These are phyloP conservation scores for Jimgerdemannia flammicorona DNA, from an alignment of 192 early-diverging fungal species.

Conservation along the genomic window DNA sequence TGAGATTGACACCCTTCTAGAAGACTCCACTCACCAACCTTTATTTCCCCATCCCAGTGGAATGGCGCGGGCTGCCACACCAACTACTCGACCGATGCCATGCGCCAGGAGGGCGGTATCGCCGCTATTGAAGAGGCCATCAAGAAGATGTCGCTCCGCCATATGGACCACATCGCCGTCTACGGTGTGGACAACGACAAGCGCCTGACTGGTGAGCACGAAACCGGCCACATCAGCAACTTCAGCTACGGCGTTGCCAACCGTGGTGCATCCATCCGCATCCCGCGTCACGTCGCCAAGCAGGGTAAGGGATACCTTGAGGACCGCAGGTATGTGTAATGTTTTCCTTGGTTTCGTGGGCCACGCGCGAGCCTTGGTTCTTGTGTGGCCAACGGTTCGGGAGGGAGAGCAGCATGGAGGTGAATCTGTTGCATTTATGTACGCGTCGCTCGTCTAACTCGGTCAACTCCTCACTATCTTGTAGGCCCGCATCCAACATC, in stretches of 20 bases:
- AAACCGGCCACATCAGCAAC: slow-evolving; percentile 48
- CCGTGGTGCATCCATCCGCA: slow-evolving; percentile 55
- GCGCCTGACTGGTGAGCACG: slow-evolving; percentile 47
- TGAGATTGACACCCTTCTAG: background rate
- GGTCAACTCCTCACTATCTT: background rate
- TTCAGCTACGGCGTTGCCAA: slow-evolving; percentile 51
- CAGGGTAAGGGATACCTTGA: slow-evolving; percentile 55
- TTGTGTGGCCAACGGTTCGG: too few species aligned
- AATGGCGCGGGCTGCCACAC: slow-evolving; percentile 59
- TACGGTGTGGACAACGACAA: slow-evolving; percentile 57
- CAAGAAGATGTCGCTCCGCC: slow-evolving; percentile 39
- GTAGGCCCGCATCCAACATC: slow-evolving; percentile 51
- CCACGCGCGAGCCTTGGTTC: too few species aligned
- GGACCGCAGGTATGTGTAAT: slow-evolving; percentile 23
- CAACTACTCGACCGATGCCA: slow-evolving; percentile 46
- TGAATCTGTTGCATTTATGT: too few species aligned
- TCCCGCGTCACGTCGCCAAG: slow-evolving; percentile 49
- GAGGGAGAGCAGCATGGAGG: too few species aligned
- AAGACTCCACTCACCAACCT: background rate
- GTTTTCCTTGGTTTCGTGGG: background rate
- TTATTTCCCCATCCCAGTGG: slow-evolving; percentile 16
- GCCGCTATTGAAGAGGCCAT: slow-evolving; percentile 48
- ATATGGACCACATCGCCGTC: slow-evolving; percentile 49
- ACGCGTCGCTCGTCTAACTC: too few species aligned
- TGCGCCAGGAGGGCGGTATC: slow-evolving; percentile 48